Evolutionary conservation across 1,284 basidiomycete species (phyloP).

Genomic region (Ustilago curta): DNA sequence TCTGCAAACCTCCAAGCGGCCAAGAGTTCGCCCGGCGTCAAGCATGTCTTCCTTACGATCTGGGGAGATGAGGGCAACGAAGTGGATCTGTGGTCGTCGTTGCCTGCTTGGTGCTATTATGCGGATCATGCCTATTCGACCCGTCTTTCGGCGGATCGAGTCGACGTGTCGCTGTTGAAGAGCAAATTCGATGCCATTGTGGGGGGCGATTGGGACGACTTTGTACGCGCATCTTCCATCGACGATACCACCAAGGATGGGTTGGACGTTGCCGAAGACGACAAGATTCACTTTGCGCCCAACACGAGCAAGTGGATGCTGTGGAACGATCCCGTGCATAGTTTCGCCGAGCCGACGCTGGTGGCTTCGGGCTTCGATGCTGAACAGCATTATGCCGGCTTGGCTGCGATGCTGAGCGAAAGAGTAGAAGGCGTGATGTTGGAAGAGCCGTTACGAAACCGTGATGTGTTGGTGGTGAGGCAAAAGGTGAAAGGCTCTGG

Average conservation of each 20-base stretch:
- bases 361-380: slow-evolving; percentile 49
- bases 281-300: slow-evolving; percentile 65
- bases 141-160: slow-evolving; percentile 21
- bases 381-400: slow-evolving; percentile 38
- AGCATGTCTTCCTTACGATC: slow-evolving; percentile 69
- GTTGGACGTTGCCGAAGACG: slow-evolving; percentile 39
- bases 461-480: slow-evolving; percentile 15
- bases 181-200: slow-evolving; percentile 63
- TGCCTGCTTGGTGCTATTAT: slow-evolving; percentile 65
- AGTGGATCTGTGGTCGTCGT: slow-evolving; percentile 54
- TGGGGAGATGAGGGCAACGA: slow-evolving; percentile 71
- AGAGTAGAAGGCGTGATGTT: slow-evolving; percentile 37
- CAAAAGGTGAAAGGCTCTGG: background rate
- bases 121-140: slow-evolving; percentile 68
- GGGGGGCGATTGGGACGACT: slow-evolving; percentile 69
- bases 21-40: slow-evolving; percentile 62
- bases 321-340: slow-evolving; percentile 65
- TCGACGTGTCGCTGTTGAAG: slow-evolving; percentile 57
- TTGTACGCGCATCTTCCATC: slow-evolving; percentile 67
- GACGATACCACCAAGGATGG: slow-evolving; percentile 54
- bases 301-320: slow-evolving; percentile 70
- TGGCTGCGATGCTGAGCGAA: slow-evolving; percentile 28
- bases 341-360: slow-evolving; percentile 55
- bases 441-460: slow-evolving; percentile 13
- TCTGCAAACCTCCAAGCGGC: slow-evolving; percentile 67